phyloP scores from a whole-genome alignment of 2,329 filamentous ascomycete genomes.

The Ophiostoma quercus region DNA sequence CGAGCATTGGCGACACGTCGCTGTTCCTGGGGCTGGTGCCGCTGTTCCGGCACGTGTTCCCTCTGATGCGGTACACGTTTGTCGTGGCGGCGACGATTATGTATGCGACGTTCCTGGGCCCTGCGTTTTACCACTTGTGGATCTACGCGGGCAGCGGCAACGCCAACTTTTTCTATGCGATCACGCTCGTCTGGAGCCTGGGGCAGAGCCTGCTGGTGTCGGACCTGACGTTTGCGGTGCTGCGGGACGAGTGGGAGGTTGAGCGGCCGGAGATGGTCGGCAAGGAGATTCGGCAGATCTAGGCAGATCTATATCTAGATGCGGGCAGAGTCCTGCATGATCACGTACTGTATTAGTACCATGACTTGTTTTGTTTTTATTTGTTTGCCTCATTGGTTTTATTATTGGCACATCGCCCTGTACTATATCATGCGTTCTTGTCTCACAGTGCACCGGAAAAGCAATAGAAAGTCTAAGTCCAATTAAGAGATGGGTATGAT shows the following conservation, averaged over 20 bases:
- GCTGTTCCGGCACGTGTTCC: slow-evolving; percentile 86
- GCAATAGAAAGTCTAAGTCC: neutral
- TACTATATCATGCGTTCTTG: neutral
- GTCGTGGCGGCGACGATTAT: slow-evolving; percentile 75
- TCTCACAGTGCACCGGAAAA: neutral
- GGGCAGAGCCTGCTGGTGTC: slow-evolving; percentile 81
- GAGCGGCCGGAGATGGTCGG: slow-evolving; percentile 86
- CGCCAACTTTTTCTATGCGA: slow-evolving; percentile 98
- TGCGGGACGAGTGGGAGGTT: slow-evolving; percentile 90
- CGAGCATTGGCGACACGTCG: slow-evolving; percentile 83
- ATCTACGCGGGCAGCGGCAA: slow-evolving; percentile 97
- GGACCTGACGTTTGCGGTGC: slow-evolving; percentile 79
- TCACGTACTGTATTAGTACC: slow-evolving; percentile 5
- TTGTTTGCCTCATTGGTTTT: too few species aligned
- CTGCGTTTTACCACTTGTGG: slow-evolving; percentile 95
- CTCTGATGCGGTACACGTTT: slow-evolving; percentile 90
- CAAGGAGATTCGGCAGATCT: slow-evolving; percentile 82
- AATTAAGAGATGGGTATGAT: neutral
- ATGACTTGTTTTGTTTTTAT: slow-evolving; percentile 5
- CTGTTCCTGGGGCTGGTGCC: slow-evolving; percentile 79
- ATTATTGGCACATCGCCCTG: neutral
- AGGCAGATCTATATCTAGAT: neutral
- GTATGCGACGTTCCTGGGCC: slow-evolving; percentile 83
- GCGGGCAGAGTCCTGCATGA: neutral
- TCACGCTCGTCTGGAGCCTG: slow-evolving; percentile 96